A percentile compares a stretch with the other conserved stretches of the same genome.
Conservation (phyloP, 2,329 filamentous ascomycete species). For the Sporothrix protearum region DNA sequence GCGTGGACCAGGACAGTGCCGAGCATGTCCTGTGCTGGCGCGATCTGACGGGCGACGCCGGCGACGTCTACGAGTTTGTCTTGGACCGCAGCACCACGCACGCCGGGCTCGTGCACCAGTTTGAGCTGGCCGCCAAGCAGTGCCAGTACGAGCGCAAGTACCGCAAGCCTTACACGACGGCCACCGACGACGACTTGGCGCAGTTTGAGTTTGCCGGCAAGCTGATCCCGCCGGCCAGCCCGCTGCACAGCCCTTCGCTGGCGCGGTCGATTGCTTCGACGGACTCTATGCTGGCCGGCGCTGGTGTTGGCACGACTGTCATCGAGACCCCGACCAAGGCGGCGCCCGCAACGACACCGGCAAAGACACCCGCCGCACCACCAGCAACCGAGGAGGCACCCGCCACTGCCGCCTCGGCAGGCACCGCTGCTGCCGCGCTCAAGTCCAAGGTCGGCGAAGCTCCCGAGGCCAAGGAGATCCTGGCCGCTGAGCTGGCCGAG, state of each 20-base stretch:
- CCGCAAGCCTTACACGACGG: conserved; percentile 71
- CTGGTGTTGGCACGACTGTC: conserved; percentile 36
- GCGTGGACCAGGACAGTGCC: conserved; percentile 59
- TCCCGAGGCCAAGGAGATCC: conserved; percentile 67
- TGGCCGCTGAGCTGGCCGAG: conserved; percentile 74
- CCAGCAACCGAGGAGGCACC: not conserved
- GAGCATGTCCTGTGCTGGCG: conserved; percentile 91
- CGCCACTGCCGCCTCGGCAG: not conserved
- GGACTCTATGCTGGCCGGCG: conserved; percentile 52
- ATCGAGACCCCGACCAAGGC: conserved; percentile 34
- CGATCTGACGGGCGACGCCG: conserved; percentile 87
- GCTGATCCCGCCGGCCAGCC: conserved; percentile 62
- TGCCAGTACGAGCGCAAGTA: conserved; percentile 99
- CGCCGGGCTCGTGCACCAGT: conserved; percentile 70
- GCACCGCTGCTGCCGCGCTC: conserved; percentile 32
- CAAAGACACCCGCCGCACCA: conserved; percentile 31
- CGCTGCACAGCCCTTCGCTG: conserved; percentile 56
- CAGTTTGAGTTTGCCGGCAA: conserved; percentile 76
- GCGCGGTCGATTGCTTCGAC: conserved; percentile 54
- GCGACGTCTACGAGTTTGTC: conserved; percentile 97
- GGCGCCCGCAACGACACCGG: not conserved
- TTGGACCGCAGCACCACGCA: conserved; percentile 57
- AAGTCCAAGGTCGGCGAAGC: conserved; percentile 54
- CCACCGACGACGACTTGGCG: conserved; percentile 73
- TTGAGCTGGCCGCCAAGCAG: conserved; percentile 78